Evolutionary conservation across 441 rosid genomes (phyloP), one percentile per base, ranked within the genome.

Genomic region (Erodium chrysanthum): DNA sequence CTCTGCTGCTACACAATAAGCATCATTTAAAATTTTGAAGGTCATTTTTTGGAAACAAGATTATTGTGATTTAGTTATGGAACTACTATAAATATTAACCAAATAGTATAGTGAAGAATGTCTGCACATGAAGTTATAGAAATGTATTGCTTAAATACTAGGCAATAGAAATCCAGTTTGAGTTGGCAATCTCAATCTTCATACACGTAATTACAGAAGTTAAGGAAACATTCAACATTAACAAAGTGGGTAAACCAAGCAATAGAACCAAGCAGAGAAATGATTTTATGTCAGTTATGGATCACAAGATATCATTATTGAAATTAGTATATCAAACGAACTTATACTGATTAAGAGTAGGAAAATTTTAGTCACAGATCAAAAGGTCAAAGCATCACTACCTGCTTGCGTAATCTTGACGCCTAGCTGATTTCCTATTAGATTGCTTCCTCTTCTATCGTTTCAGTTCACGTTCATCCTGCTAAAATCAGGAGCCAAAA

Each of bases 371-470:
- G 42, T 37, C 42, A 37, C 7, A 9, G 42, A 6, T 37, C 7
- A 6, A 37, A 37, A 37, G 42, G 42, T 37, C 42, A 37, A 27
- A 42, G 31, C 8, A 29, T 12, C 20, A 0, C 11, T 66, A 88
- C 94, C 89, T 88, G 94, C 79, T 88, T 88, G 9, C 94, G 85
- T 74, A 88, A 71, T 77, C 94, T 84, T 35, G 94, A 88, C 94
- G 79, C 75, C 91, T 82, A 0, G 94, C 91, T 0, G 94, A 88
- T 75, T 88, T 91, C 70, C 91, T 77, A 68, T 88, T 88, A 65
- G 94, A 88, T 65, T 84, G 91, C 83, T 88, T 88, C 78, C 94
- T 81, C 66, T 81, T 84, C 81, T 86, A 91, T 60, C 85, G 76
- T 81, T 88, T 88, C 58, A 88, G 78, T 74, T 88, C 94, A 14